Conservation (phyloP, 2,329 filamentous ascomycete species). For the Sporothrix humicola region DNA sequence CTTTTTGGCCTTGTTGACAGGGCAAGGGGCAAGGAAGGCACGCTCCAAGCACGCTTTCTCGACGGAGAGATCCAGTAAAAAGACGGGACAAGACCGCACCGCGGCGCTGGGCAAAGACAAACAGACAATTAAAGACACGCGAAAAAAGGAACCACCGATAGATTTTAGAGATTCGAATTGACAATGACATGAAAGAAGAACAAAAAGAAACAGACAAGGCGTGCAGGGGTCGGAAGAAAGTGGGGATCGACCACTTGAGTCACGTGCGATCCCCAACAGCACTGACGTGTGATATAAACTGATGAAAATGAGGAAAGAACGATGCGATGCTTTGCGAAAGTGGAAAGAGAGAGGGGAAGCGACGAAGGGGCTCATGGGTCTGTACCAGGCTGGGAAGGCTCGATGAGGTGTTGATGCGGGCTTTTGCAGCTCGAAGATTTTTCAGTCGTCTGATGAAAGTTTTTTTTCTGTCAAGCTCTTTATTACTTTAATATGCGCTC, state of each 20-base stretch:
- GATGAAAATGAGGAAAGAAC: not conserved
- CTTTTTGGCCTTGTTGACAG: not conserved
- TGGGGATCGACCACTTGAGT: not conserved
- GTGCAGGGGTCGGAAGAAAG: not conserved
- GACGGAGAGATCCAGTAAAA: constrained; percentile 7
- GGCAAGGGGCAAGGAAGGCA: constrained; percentile 20
- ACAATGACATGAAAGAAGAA: constrained; percentile 18
- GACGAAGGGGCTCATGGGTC: not conserved
- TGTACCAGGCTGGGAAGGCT: not conserved
- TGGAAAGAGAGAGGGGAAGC: not conserved
- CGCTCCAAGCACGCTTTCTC: not conserved
- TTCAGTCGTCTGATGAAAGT: constrained; percentile 11
- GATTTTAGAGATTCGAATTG: not conserved
- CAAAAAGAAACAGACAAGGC: not conserved
- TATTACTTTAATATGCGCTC: not conserved
- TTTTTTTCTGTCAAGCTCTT: not conserved
- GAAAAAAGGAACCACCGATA: constrained; percentile 13
- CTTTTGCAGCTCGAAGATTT: not conserved
- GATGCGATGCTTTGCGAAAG: not conserved
- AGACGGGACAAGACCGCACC: constrained; percentile 26
- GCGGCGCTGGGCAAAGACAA: not conserved
- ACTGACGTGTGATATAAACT: not conserved
- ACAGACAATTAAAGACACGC: not conserved
- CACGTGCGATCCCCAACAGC: constrained; percentile 19
- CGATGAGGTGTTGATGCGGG: not conserved